Evolutionary conservation across 805 yeast genomes (phyloP).

Genomic region (Tetrapisispora iriomotensis): DNA sequence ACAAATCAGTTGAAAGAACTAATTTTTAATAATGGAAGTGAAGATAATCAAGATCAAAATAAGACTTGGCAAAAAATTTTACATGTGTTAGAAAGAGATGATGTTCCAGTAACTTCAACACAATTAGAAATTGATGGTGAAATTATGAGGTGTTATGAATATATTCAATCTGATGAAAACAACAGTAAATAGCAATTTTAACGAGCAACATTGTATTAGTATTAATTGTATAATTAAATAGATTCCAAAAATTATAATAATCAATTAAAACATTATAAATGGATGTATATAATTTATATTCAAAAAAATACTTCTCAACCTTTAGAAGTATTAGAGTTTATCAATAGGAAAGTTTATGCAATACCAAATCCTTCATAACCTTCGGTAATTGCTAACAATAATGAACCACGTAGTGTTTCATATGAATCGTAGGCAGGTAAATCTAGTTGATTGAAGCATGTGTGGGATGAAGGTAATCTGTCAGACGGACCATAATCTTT

Average conservation of each 20-base stretch:
- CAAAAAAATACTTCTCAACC: too few species aligned
- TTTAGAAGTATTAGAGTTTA: too few species aligned
- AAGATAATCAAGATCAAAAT: conserved; percentile 32
- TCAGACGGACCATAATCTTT: conserved; percentile 79
- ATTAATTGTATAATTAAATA: conserved; percentile 1
- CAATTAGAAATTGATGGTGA: conserved; percentile 73
- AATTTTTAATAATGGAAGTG: conserved; percentile 26
- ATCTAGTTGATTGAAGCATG: conserved; percentile 93
- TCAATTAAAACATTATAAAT: too few species aligned
- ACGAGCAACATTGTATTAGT: not conserved
- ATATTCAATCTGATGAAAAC: conserved; percentile 36
- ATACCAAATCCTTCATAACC: conserved; percentile 92
- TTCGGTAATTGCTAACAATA: conserved; percentile 80
- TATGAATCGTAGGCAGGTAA: conserved; percentile 88
- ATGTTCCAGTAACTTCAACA: conserved; percentile 44
- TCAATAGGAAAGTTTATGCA: too few species aligned
- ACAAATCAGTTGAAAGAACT: conserved; percentile 61
- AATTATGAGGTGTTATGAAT: conserved; percentile 74
- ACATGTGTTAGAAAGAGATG: conserved; percentile 41
- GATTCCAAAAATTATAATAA: too few species aligned
- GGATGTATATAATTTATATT: too few species aligned
- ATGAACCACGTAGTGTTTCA: conserved; percentile 70
- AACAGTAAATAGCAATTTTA: not conserved
- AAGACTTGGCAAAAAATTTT: conserved; percentile 50
- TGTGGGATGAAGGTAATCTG: conserved; percentile 89